phyloP scores from a whole-genome alignment of 805 yeast species.

The Vanderwaltozyma tropicalis region DNA sequence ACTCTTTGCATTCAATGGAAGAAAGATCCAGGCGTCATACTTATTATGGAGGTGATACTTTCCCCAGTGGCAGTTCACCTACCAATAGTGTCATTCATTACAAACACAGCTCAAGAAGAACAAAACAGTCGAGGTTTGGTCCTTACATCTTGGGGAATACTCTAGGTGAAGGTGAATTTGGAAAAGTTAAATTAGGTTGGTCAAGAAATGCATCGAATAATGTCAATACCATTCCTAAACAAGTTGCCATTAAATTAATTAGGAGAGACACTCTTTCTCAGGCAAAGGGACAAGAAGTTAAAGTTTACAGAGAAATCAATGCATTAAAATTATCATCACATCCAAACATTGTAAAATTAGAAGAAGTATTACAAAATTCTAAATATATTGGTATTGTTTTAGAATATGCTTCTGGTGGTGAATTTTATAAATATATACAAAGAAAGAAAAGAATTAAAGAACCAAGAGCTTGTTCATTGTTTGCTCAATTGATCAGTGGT shows the following conservation, averaged over 20 bases:
- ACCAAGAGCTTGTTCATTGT: constrained; percentile 70
- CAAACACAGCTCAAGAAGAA: constrained; percentile 16
- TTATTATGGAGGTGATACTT: constrained; percentile 22
- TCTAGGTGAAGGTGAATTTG: constrained; percentile 96
- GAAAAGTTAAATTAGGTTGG: constrained; percentile 98
- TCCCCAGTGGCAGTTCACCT: background rate
- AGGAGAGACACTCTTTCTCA: constrained; percentile 68
- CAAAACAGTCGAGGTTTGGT: constrained; percentile 76
- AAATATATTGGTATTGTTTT: constrained; percentile 92
- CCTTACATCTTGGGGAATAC: constrained; percentile 85
- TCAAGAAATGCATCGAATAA: constrained; percentile 41
- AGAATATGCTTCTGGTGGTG: constrained; percentile 97
- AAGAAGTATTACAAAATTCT: constrained; percentile 88
- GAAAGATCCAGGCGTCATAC: constrained; percentile 22
- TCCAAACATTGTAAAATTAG: constrained; percentile 87
- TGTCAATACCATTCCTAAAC: constrained; percentile 39
- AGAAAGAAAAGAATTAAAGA: constrained; percentile 82
- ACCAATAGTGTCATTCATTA: background rate
- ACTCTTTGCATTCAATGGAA: constrained; percentile 11
- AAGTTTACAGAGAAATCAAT: constrained; percentile 87
- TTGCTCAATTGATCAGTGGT: constrained; percentile 90
- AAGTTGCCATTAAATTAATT: constrained; percentile 89
- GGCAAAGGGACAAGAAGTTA: constrained; percentile 74
- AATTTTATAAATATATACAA: constrained; percentile 83
- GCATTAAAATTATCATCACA: constrained; percentile 78